Conservation (phyloP, 2,329 filamentous ascomycete genomes). For the Elsinoe australis region DNA sequence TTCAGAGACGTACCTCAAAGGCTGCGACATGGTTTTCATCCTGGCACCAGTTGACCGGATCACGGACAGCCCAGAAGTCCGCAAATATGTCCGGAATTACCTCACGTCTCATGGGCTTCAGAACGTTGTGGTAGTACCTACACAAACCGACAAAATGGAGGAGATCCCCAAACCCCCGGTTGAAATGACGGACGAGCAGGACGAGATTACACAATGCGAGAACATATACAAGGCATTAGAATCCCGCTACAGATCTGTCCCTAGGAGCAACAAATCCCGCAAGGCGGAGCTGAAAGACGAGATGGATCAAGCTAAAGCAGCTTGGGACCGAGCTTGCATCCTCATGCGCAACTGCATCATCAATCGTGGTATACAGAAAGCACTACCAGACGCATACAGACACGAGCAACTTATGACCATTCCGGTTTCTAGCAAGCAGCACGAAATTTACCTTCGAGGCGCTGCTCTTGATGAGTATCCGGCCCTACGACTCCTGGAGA, state of each 20-base stretch:
- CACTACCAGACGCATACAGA: background rate
- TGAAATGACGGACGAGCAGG: background rate
- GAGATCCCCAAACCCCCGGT: background rate
- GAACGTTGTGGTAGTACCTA: background rate
- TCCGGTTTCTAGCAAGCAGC: background rate
- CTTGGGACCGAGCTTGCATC: background rate
- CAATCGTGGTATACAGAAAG: background rate
- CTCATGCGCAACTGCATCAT: background rate
- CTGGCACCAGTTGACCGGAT: background rate
- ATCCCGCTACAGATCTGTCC: background rate
- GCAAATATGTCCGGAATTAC: background rate
- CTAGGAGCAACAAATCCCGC: background rate
- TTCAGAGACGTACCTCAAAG: background rate
- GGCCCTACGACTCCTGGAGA: too few species aligned
- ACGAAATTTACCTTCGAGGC: background rate
- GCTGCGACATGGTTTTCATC: slow-evolving; percentile 1
- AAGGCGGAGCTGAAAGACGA: background rate
- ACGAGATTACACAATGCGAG: background rate
- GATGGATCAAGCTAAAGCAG: background rate
- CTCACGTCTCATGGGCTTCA: background rate
- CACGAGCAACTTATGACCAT: background rate
- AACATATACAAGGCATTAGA: background rate
- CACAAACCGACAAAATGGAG: background rate
- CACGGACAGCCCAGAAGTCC: background rate
- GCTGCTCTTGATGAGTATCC: too few species aligned